Percentiles rank a stretch among this genome's conserved stretches.
phyloP scores from a whole-genome alignment of 257 asterid genomes.

The Orobanche coerulescens region DNA sequence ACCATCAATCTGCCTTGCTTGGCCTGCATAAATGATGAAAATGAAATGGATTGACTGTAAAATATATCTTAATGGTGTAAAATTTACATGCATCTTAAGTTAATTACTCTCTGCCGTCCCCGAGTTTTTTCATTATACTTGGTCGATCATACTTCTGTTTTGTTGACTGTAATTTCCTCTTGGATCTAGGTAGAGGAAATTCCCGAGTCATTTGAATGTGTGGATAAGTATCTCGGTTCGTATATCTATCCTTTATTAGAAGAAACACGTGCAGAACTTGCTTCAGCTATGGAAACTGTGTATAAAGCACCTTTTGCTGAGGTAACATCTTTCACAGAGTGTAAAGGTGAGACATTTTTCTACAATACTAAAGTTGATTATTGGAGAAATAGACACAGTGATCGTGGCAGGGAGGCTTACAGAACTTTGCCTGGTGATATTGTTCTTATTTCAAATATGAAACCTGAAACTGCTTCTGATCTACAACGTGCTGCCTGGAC shows the following conservation, averaged over 20 bases:
- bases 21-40: too few species aligned
- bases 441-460: constrained; percentile 29
- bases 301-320: constrained; percentile 46
- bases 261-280: constrained; percentile 47
- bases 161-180: not conserved
- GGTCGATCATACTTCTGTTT: not conserved
- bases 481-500: constrained; percentile 24
- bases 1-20: not conserved
- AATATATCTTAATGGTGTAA: not conserved
- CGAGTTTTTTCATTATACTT: not conserved
- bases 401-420: constrained; percentile 34
- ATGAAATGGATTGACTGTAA: not conserved
- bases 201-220: constrained; percentile 33
- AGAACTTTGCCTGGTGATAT: constrained; percentile 46
- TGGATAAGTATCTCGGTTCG: constrained; percentile 36
- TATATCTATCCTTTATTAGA: constrained; percentile 42
- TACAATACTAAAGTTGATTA: constrained; percentile 22
- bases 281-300: constrained; percentile 35
- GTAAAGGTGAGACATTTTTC: not conserved
- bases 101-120: not conserved
- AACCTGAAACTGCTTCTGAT: constrained; percentile 34
- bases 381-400: constrained; percentile 35
- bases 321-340: constrained; percentile 19
- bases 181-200: constrained; percentile 39
- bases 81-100: not conserved